A percentile compares a stretch with the other conserved stretches of the same genome.
These are phyloP conservation scores for Aspergillus sp. DNA, from an alignment of 2,329 filamentous ascomycete species.

Conservation along the genomic window DNA sequence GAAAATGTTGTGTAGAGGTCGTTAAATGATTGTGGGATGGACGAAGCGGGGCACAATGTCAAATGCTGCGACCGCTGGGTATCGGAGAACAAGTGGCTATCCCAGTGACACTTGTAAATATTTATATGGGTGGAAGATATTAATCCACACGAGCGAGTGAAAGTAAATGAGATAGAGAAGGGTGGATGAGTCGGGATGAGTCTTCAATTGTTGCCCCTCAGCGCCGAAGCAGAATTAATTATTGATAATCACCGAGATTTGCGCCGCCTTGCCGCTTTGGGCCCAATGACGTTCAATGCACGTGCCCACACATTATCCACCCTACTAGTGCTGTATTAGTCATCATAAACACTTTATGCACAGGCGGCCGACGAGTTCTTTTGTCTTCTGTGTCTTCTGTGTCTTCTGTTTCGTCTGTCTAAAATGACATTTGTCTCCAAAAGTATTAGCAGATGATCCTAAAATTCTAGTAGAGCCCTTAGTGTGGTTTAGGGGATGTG, in stretches of 20 bases:
- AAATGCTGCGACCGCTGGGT: neutral
- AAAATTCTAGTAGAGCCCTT: no score
- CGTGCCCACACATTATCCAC: neutral
- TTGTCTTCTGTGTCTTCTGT: no score
- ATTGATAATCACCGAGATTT: neutral
- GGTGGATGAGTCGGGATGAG: neutral
- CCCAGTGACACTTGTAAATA: neutral
- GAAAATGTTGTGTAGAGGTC: conserved; percentile 10
- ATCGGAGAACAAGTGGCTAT: no score
- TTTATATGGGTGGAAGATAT: no score
- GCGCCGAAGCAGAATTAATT: neutral
- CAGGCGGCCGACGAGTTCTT: neutral
- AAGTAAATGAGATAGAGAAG: no score
- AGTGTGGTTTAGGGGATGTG: no score
- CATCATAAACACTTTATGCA: neutral
- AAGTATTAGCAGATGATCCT: no score
- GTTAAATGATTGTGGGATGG: conserved; percentile 30
- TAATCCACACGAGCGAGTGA: neutral
- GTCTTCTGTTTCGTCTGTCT: no score
- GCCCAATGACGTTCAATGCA: neutral
- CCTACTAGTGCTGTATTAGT: neutral
- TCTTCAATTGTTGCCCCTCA: neutral
- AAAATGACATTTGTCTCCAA: no score
- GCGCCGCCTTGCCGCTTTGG: neutral
- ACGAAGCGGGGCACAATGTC: conserved; percentile 28